phyloP scores from a whole-genome alignment of 495 filamentous ascomycete species.

The Penicilliopsis zonata region DNA sequence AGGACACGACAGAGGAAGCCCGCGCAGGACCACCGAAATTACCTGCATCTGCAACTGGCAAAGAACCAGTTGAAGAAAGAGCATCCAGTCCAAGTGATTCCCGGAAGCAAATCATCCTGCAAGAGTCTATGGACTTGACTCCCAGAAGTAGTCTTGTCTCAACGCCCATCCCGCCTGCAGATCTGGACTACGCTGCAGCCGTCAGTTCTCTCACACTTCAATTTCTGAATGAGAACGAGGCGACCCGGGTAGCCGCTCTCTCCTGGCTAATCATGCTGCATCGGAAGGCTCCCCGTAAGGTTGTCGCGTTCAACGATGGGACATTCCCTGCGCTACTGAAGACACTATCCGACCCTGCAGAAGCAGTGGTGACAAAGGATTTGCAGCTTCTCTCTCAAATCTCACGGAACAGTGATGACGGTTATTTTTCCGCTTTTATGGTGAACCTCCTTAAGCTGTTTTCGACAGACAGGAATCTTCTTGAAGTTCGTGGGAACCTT shows the following conservation, averaged over 20 bases:
- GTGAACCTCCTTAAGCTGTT: conserved; percentile 91
- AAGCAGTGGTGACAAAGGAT: conserved; percentile 92
- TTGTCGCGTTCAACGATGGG: conserved; percentile 90
- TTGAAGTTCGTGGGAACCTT: conserved; percentile 88
- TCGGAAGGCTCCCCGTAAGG: conserved; percentile 83
- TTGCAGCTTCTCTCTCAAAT: conserved; percentile 93
- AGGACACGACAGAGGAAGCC: conserved; percentile 46
- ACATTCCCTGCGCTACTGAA: conserved; percentile 95
- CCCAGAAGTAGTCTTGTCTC: conserved; percentile 30
- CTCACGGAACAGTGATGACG: conserved; percentile 88
- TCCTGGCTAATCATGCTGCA: conserved; percentile 98
- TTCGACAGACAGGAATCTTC: conserved; percentile 77
- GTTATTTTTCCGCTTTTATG: conserved; percentile 98
- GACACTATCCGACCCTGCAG: conserved; percentile 89
- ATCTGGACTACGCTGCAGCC: conserved; percentile 95
- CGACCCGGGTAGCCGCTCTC: conserved; percentile 82
- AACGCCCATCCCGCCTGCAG: conserved; percentile 35
- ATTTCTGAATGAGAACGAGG: conserved; percentile 94
- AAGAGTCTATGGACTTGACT: conserved; percentile 32
- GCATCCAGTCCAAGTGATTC: conserved; percentile 36
- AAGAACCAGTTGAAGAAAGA: conserved; percentile 38
- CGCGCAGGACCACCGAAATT: conserved; percentile 22
- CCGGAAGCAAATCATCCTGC: conserved; percentile 19
- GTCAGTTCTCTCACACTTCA: conserved; percentile 89
- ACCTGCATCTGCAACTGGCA: conserved; percentile 30